These are phyloP conservation scores for Torrubiella hemipterigena DNA, from an alignment of 2,329 filamentous ascomycete genomes.

Conservation along the genomic window DNA sequence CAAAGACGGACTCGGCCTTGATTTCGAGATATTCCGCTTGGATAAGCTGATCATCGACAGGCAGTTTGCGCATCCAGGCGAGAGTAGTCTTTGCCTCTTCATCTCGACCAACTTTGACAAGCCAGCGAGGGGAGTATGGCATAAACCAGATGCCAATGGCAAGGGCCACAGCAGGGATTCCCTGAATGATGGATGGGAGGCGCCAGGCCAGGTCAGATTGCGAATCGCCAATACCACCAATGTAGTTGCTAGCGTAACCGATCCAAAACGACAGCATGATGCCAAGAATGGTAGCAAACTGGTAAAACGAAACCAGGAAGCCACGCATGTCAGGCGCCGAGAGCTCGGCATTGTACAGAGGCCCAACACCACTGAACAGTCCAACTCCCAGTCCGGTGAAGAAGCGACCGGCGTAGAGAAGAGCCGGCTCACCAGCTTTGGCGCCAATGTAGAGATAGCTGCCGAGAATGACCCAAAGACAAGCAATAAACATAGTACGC, in stretches of 20 bases:
- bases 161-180: conserved; percentile 13
- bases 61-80: conserved; percentile 12
- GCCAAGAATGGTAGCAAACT: conserved; percentile 18
- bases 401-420: conserved; percentile 35
- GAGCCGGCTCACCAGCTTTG: conserved; percentile 20
- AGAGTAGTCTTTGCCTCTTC: conserved; percentile 12
- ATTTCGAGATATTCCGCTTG: conserved; percentile 14
- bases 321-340: conserved; percentile 35
- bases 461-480: conserved; percentile 31
- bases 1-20: conserved; percentile 21
- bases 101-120: conserved; percentile 13
- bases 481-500: conserved; percentile 38
- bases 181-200: conserved; percentile 17
- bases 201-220: conserved; percentile 15
- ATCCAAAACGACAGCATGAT: conserved; percentile 20
- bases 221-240: conserved; percentile 28
- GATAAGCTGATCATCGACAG: conserved; percentile 10
- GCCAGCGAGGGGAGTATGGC: conserved; percentile 16
- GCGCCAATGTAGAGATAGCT: conserved; percentile 33
- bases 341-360: conserved; percentile 32
- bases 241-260: conserved; percentile 16
- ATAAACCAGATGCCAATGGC: conserved; percentile 13
- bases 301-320: conserved; percentile 29
- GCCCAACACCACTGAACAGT: conserved; percentile 22
- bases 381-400: conserved; percentile 37